A percentile compares a stretch with the other conserved stretches of the same genome.
Conservation (phyloP, 2,329 filamentous ascomycete species). For the Stachybotrys chlorohalonatus region DNA sequence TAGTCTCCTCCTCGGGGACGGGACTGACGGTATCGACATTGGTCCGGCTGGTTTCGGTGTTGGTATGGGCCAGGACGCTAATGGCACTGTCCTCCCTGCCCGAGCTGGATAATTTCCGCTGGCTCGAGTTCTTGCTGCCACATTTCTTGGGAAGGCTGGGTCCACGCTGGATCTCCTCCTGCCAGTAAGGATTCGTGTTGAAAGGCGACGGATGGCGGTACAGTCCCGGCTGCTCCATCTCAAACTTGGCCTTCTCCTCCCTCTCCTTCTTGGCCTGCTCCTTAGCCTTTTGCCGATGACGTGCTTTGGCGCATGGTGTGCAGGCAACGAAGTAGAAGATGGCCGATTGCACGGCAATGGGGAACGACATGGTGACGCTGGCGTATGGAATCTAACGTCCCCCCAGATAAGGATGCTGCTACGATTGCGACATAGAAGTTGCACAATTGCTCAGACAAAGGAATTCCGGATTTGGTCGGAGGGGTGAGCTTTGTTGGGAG, state of each 20-base stretch:
- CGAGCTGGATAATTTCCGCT: slow-evolving; percentile 50
- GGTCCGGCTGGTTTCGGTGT: slow-evolving; percentile 25
- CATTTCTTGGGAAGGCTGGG: slow-evolving; percentile 62
- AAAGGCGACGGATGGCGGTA: slow-evolving; percentile 78
- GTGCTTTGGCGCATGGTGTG: slow-evolving; percentile 66
- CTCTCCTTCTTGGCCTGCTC: slow-evolving; percentile 61
- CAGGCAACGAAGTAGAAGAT: slow-evolving; percentile 73
- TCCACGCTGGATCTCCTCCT: slow-evolving; percentile 75
- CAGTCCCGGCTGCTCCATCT: slow-evolving; percentile 60
- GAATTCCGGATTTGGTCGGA: not conserved
- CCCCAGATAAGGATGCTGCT: not conserved
- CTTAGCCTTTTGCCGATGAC: slow-evolving; percentile 60
- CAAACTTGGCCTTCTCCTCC: slow-evolving; percentile 53
- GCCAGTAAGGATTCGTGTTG: slow-evolving; percentile 82
- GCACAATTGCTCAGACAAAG: not conserved
- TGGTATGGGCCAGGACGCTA: slow-evolving; percentile 29
- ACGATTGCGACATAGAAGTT: not conserved
- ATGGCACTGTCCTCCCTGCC: slow-evolving; percentile 43
- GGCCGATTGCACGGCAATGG: slow-evolving; percentile 61
- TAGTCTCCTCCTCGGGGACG: slow-evolving; percentile 26
- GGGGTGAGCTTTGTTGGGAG: too few relatives aligned
- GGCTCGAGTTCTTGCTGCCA: slow-evolving; percentile 46
- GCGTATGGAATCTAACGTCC: slow-evolving; percentile 3
- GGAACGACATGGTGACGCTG: slow-evolving; percentile 31
- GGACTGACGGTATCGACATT: slow-evolving; percentile 19